These are phyloP conservation scores for Neurospora sp. DNA, from an alignment of 495 filamentous ascomycete species.

Conservation along the genomic window DNA sequence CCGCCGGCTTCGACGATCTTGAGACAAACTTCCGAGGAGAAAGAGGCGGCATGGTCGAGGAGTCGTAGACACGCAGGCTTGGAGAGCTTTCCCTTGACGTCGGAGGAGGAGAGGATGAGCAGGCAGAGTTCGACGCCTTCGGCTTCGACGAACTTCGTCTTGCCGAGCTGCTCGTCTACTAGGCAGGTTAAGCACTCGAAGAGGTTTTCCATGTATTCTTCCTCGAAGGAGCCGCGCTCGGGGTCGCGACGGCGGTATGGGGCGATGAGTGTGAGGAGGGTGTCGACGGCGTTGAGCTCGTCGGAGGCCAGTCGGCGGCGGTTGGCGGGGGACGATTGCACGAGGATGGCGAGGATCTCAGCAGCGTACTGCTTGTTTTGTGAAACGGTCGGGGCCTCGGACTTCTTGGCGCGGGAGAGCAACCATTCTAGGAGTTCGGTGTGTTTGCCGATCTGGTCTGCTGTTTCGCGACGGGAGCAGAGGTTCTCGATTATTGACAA, in stretches of 20 bases:
- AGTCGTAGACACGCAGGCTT: slow-evolving; percentile 67
- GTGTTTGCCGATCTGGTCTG: slow-evolving; percentile 58
- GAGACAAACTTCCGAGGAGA: slow-evolving; percentile 50
- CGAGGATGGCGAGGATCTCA: slow-evolving; percentile 79
- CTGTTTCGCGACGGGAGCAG: slow-evolving; percentile 52
- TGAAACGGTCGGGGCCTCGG: slow-evolving; percentile 27
- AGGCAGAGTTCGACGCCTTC: slow-evolving; percentile 87
- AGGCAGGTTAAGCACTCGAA: slow-evolving; percentile 77
- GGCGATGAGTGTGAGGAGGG: slow-evolving; percentile 71
- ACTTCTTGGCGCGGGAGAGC: slow-evolving; percentile 43
- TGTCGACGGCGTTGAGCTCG: slow-evolving; percentile 60
- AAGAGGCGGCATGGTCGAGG: slow-evolving; percentile 66
- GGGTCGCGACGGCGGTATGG: slow-evolving; percentile 89
- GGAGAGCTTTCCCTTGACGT: slow-evolving; percentile 62
- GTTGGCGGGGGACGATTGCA: slow-evolving; percentile 52
- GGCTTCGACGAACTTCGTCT: slow-evolving; percentile 72
- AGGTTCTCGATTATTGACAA: slow-evolving; percentile 80
- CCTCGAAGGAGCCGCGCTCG: slow-evolving; percentile 74
- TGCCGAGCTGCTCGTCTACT: slow-evolving; percentile 65
- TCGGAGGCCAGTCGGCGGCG: slow-evolving; percentile 46
- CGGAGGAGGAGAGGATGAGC: slow-evolving; percentile 46
- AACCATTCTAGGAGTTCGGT: slow-evolving; percentile 65
- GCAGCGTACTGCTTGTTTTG: slow-evolving; percentile 97
- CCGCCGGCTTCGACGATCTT: slow-evolving; percentile 74
- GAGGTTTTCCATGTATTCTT: slow-evolving; percentile 88